phyloP scores from a whole-genome alignment of 148 eudicot genomes.

The Bassia scoparia region DNA sequence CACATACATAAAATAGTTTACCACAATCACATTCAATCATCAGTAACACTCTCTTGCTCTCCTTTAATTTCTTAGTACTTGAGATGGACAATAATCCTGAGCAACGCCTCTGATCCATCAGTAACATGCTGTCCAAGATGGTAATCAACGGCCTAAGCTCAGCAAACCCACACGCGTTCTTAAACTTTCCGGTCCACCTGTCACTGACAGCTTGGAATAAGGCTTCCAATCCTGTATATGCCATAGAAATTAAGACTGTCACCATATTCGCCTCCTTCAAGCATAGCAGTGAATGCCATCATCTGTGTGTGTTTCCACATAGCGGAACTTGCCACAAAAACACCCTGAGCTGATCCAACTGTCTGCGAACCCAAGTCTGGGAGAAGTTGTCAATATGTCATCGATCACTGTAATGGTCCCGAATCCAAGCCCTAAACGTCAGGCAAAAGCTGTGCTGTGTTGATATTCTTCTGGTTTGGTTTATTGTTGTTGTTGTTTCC shows the following conservation, averaged over 20 bases:
- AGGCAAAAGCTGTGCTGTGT: slow-evolving; percentile 62
- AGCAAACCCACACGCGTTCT: slow-evolving; percentile 85
- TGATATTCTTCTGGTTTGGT: slow-evolving; percentile 19
- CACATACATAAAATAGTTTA: slow-evolving; percentile 26
- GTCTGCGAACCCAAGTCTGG: slow-evolving; percentile 72
- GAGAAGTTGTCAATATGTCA: slow-evolving; percentile 66
- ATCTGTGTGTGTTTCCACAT: slow-evolving; percentile 77
- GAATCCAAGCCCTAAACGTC: slow-evolving; percentile 82
- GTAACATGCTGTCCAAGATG: slow-evolving; percentile 65
- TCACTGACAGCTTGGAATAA: slow-evolving; percentile 68
- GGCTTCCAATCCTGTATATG: slow-evolving; percentile 74
- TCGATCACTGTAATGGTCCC: slow-evolving; percentile 95
- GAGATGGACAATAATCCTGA: slow-evolving; percentile 74
- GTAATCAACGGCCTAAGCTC: slow-evolving; percentile 80
- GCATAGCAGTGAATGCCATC: slow-evolving; percentile 93
- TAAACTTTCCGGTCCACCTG: slow-evolving; percentile 95
- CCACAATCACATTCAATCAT: slow-evolving; percentile 3
- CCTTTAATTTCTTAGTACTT: slow-evolving; percentile 42
- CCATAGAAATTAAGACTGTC: slow-evolving; percentile 94
- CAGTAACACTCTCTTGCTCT: too few species aligned
- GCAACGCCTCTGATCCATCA: slow-evolving; percentile 76
- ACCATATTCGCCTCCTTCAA: slow-evolving; percentile 96
- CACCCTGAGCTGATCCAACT: slow-evolving; percentile 82
- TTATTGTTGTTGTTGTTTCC: slow-evolving; percentile 46
- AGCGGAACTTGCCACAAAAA: slow-evolving; percentile 85